Conservation (phyloP, 2,329 filamentous ascomycete genomes). For the Trichoderma asperellum region DNA sequence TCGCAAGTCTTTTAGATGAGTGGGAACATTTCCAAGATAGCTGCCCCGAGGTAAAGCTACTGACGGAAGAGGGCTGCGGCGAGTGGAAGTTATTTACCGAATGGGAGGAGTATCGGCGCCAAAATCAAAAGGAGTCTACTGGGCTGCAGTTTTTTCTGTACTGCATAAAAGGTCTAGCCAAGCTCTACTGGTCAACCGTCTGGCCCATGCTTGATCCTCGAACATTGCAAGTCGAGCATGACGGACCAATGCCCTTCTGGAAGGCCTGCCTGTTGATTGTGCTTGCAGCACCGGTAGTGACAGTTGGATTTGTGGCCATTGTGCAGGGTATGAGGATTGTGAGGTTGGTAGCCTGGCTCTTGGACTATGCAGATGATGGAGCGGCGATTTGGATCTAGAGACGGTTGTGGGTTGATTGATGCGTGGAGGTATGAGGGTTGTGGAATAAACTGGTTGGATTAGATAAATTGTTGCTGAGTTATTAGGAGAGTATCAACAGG, state of each 20-base stretch:
- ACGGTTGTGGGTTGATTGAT: background rate
- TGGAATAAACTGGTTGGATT: background rate
- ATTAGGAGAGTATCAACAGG: slow-evolving; percentile 4
- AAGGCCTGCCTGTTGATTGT: slow-evolving; percentile 35
- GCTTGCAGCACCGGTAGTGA: slow-evolving; percentile 37
- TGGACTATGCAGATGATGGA: background rate
- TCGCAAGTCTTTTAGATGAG: slow-evolving; percentile 37
- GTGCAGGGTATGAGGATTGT: slow-evolving; percentile 38
- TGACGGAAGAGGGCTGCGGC: too few relatives aligned
- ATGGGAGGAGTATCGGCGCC: slow-evolving; percentile 17
- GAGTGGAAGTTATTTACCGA: background rate
- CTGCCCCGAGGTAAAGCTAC: too few relatives aligned
- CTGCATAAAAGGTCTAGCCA: slow-evolving; percentile 31
- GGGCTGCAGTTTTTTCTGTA: slow-evolving; percentile 5
- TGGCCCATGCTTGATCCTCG: slow-evolving; percentile 46
- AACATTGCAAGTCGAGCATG: slow-evolving; percentile 40
- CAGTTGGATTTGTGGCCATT: slow-evolving; percentile 34
- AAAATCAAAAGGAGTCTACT: slow-evolving; percentile 27
- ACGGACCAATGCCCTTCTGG: slow-evolving; percentile 34
- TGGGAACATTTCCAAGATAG: background rate
- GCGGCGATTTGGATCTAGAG: background rate
- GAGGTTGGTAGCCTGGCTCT: slow-evolving; percentile 31
- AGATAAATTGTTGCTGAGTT: background rate
- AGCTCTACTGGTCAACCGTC: slow-evolving; percentile 45
- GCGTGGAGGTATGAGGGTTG: background rate